Percentiles rank a stretch among this genome's conserved stretches.
phyloP scores from a whole-genome alignment of 2,329 filamentous ascomycete species.

The Thermoascus crustaceus region DNA sequence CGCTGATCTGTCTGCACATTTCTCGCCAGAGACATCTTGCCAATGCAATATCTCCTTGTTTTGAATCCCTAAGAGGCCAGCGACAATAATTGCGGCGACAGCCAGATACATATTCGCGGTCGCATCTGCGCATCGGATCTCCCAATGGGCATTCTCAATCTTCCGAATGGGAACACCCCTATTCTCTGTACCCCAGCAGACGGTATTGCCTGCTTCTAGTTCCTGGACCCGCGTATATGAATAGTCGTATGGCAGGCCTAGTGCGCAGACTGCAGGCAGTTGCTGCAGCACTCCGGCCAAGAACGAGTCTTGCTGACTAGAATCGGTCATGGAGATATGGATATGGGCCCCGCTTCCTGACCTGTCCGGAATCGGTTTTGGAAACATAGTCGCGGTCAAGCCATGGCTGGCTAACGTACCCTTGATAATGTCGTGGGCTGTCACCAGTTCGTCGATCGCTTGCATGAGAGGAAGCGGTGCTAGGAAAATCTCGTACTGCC shows the following conservation, averaged over 20 bases:
- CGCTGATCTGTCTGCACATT: too few relatives aligned
- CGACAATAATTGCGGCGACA: slow-evolving; percentile 52
- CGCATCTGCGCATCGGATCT: slow-evolving; percentile 70
- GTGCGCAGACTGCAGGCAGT: slow-evolving; percentile 58
- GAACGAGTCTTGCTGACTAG: slow-evolving; percentile 55
- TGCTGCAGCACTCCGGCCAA: slow-evolving; percentile 64
- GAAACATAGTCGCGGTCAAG: background rate
- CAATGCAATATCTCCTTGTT: too few relatives aligned
- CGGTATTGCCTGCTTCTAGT: slow-evolving; percentile 73
- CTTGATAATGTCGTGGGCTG: background rate
- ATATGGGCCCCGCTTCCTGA: slow-evolving; percentile 34
- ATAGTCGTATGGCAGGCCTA: slow-evolving; percentile 56
- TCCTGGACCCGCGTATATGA: slow-evolving; percentile 64
- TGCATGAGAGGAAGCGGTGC: background rate
- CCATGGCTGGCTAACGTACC: background rate
- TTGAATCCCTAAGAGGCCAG: slow-evolving; percentile 54
- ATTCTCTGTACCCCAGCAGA: slow-evolving; percentile 76
- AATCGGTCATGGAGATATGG: slow-evolving; percentile 44
- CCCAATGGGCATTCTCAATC: slow-evolving; percentile 61
- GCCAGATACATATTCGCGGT: slow-evolving; percentile 71
- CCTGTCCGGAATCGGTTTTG: background rate
- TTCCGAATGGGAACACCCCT: slow-evolving; percentile 66
- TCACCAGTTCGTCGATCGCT: background rate
- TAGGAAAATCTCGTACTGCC: slow-evolving; percentile 5
- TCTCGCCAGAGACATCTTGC: too few relatives aligned